These are phyloP conservation scores for Trichosporon ovoides DNA, from an alignment of 1,284 basidiomycete genomes.

Conservation along the genomic window DNA sequence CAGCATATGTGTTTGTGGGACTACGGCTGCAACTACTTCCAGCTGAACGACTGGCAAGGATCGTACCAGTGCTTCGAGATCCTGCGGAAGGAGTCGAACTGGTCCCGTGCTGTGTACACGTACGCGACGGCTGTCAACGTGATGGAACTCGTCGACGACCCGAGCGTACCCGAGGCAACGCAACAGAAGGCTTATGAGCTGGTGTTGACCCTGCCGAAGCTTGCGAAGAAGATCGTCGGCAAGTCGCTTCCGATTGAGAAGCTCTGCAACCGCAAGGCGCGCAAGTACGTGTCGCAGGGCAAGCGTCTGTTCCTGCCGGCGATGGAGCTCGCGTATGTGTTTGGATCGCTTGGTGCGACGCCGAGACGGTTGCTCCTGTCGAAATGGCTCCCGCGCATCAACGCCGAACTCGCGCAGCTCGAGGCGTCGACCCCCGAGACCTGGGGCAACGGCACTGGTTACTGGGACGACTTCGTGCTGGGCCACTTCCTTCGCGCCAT, in stretches of 20 bases:
- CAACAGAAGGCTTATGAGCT: constrained; percentile 52
- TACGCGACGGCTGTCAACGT: constrained; percentile 46
- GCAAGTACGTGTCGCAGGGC: constrained; percentile 73
- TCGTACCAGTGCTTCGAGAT: constrained; percentile 63
- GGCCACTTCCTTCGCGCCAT: constrained; percentile 78
- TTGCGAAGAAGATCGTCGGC: constrained; percentile 60
- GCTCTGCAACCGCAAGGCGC: constrained; percentile 80
- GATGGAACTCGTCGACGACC: constrained; percentile 34
- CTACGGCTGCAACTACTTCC: constrained; percentile 70
- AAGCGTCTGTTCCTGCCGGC: constrained; percentile 69
- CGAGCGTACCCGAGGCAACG: constrained; percentile 30
- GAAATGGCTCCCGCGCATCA: constrained; percentile 50
- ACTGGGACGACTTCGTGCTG: constrained; percentile 81
- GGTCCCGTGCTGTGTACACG: constrained; percentile 81
- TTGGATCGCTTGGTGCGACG: constrained; percentile 55
- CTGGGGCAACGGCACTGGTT: constrained; percentile 59
- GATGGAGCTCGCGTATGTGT: constrained; percentile 78
- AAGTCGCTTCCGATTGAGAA: constrained; percentile 94
- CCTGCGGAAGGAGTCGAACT: constrained; percentile 62
- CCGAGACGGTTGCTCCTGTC: constrained; percentile 49
- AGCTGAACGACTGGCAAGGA: constrained; percentile 61
- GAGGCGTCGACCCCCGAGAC: constrained; percentile 52
- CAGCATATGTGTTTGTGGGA: constrained; percentile 64
- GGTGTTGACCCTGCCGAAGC: constrained; percentile 60
- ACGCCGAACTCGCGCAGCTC: constrained; percentile 49